Evolutionary conservation across 805 yeast species (phyloP), one percentile per base, ranked within the genome.

Genomic region (Starmerella tilneyi): DNA sequence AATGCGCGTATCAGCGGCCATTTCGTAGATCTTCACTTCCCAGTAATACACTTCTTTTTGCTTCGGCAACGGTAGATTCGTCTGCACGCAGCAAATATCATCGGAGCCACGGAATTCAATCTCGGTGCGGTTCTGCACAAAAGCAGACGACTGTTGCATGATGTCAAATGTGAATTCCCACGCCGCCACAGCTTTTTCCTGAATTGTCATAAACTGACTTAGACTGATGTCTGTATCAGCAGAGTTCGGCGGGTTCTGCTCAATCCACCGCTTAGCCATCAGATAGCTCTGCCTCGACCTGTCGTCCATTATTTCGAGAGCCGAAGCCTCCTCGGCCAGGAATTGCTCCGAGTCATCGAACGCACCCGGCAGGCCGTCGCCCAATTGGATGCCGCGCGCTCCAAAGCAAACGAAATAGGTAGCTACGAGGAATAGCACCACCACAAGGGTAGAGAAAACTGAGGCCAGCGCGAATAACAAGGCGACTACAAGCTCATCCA

Each of bases 151-250:
- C 70, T 77, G 63, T 70, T 72, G 50, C 73, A 75, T 61, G 30
- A 61, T 55, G 42, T 67, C 67, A 24, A 61, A 67, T 48, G 67
- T 68, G 58, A 92, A 89, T 56, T 88, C 94, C 84, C 94, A 88
- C 1, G 96, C 97, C 13, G 72, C 64, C 1, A 88, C 80, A 2
- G 94, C 95, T 59, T 84, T 86, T 52, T 85, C 94, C 54, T 85
- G 94, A 22, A 84, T 83, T 17, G 71, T 60, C 60, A 79, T 63
- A 49, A 70, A 70, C 61, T 82, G 88, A 23, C 81, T 71, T 30
- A 81, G 63, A 11, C 65, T 58, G 47, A 65, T 64, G 44, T 72
- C 66, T 52, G 73, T 60, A 53, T 69, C 58, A 49, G 60, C 54
- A 52, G 69, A 47, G 56, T 62, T 64, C 2, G 75, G 73, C 13